phyloP scores from a whole-genome alignment of 176 grass and related monocot species.

The Phragmites australis region DNA sequence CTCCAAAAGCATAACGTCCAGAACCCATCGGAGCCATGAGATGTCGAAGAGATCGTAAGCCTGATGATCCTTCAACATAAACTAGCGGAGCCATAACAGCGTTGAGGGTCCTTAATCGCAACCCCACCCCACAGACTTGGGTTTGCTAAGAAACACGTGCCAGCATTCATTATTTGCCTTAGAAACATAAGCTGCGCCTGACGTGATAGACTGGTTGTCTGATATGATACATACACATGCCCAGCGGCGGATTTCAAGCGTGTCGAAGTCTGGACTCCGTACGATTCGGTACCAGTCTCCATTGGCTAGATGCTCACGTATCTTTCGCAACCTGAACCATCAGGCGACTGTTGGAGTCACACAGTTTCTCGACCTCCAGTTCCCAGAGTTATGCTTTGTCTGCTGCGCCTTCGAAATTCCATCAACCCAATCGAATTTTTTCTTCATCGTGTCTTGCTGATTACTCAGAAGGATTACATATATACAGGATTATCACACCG shows the following conservation, averaged over 20 bases:
- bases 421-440: background rate
- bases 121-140: too few relatives aligned
- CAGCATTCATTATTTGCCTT: too few relatives aligned
- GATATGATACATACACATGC: too few relatives aligned
- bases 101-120: too few relatives aligned
- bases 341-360: background rate
- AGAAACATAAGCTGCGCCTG: too few relatives aligned
- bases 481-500: background rate
- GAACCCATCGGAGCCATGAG: too few relatives aligned
- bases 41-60: too few relatives aligned
- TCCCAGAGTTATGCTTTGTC: background rate
- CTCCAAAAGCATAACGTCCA: too few relatives aligned
- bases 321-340: background rate
- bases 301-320: background rate
- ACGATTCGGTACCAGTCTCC: background rate
- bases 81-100: too few relatives aligned
- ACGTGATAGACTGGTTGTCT: too few relatives aligned
- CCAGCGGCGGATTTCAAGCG: conserved; percentile 11
- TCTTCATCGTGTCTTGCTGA: background rate
- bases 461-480: background rate
- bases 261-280: background rate
- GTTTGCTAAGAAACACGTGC: too few relatives aligned
- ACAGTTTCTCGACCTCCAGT: background rate
- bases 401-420: background rate
- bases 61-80: too few relatives aligned